These are phyloP conservation scores for Trichosanthes truncata DNA, from an alignment of 306 rosid genomes.

Conservation along the genomic window DNA sequence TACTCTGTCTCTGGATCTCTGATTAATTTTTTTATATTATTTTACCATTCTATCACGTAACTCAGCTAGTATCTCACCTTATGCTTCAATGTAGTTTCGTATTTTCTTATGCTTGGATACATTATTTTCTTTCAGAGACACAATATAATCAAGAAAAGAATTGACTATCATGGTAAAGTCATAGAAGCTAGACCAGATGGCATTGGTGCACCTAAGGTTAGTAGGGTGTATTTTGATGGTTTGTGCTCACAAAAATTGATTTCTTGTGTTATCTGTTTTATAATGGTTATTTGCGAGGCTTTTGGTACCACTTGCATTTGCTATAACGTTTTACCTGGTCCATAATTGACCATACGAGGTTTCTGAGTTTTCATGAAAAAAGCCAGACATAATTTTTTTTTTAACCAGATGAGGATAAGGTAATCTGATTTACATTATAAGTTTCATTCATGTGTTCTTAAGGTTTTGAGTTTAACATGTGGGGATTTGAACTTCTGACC, in stretches of 20 bases:
- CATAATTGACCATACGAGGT: not conserved
- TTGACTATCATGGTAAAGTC: slow-evolving; percentile 54
- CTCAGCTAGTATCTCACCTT: not conserved
- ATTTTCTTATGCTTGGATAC: not conserved
- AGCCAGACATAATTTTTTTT: not conserved
- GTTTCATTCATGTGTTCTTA: not conserved
- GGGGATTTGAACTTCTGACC: not conserved
- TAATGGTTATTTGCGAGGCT: not conserved
- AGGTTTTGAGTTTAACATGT: not conserved
- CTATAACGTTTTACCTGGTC: not conserved
- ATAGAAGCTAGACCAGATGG: slow-evolving; percentile 68
- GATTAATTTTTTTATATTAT: not conserved
- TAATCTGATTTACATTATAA: not conserved
- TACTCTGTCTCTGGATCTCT: not conserved
- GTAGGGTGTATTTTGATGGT: slow-evolving; percentile 14
- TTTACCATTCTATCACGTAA: not conserved
- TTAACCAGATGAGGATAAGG: not conserved
- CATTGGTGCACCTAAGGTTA: slow-evolving; percentile 91
- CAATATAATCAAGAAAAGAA: slow-evolving; percentile 69
- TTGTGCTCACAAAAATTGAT: slow-evolving; percentile 4
- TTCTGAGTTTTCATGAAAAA: not conserved
- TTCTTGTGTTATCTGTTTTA: not conserved
- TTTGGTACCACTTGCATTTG: not conserved
- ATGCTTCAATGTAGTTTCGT: not conserved
- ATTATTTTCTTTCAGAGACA: slow-evolving; percentile 55